Percentiles rank a stretch among this genome's conserved stretches.
Conservation (phyloP, 2,329 filamentous ascomycete genomes). For the Aspergillus transmontanensis region DNA sequence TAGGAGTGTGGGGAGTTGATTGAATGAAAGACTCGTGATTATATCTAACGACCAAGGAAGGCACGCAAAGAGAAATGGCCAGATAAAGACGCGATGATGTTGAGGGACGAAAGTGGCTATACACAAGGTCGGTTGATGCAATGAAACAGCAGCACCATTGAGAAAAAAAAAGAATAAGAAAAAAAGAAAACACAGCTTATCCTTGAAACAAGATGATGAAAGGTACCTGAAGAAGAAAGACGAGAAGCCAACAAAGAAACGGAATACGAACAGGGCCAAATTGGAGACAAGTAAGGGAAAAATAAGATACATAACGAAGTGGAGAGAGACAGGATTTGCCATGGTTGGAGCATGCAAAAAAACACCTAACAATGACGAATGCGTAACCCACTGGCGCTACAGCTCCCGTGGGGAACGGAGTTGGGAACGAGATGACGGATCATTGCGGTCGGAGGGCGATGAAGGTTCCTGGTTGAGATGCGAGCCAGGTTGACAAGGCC, state of each 20-base stretch:
- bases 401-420: slow-evolving; percentile 13
- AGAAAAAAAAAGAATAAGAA: too few species aligned
- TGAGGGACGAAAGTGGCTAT: background rate
- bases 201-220: slow-evolving; percentile 8
- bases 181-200: background rate
- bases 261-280: slow-evolving; percentile 6
- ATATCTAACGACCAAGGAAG: background rate
- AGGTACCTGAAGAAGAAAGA: slow-evolving; percentile 1
- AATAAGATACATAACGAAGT: slow-evolving; percentile 29
- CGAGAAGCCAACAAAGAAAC: slow-evolving; percentile 9
- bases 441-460: slow-evolving; percentile 13
- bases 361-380: slow-evolving; percentile 31
- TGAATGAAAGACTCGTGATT: background rate
- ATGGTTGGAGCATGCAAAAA: slow-evolving; percentile 26
- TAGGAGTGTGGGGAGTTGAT: background rate
- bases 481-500: slow-evolving; percentile 14
- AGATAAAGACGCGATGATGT: background rate
- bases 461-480: slow-evolving; percentile 3
- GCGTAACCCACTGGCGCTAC: slow-evolving; percentile 18
- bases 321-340: slow-evolving; percentile 15
- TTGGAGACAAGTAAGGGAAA: slow-evolving; percentile 19
- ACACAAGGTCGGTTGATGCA: background rate
- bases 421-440: slow-evolving; percentile 15
- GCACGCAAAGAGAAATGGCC: background rate
- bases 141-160: background rate